Evolutionary conservation across 2,329 filamentous ascomycete genomes (phyloP), one percentile per base, ranked within the genome.

Genomic region (Septoria linicola): DNA sequence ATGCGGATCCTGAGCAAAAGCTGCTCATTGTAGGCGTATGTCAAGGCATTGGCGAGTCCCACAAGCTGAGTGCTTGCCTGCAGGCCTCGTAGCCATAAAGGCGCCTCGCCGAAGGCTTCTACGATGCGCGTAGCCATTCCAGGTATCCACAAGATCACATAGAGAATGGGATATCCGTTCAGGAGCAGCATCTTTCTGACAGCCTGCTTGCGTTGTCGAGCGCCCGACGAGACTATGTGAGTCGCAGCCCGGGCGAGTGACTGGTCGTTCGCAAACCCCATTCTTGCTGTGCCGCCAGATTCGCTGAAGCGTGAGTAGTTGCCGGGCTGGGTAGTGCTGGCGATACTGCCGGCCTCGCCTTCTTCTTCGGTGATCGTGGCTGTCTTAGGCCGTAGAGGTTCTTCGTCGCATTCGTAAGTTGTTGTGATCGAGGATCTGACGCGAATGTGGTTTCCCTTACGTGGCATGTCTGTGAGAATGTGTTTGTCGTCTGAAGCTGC

Each of bases 101-200:
- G 56, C 19, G 53, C 53, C 10, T 27, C 14, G 8, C 49, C 51
- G 20, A 54, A 48, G 4, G 56, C 51, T 36, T 60, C 56, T 13
- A 25, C 49, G 8, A 60, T 53, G 3, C 58, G 56, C 19, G 58
- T 60, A 16, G 54, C 48, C 32, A 68, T 68, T 7, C 66, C 67
- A 0, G 67, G 67, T 4, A 66, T 53, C 66, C 67, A 69, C 2
- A 69, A 59, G 2, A 68, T 54, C 25, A 69, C 59, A 49, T 69
- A 70, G 1, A 64, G 52, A 11, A 68, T 56, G 1, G 68, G 67
- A 35, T 70, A 70, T 6, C 65, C 64, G 41, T 68, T 69, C 3
- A 69, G 52, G 0, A 68, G 53, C 14, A 68, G 44, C 63, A 68
- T 68, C 42, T 60, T 59, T 23, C 54, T 41, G 17, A 57, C 20